Base-by-base conservation (phyloP, 169 alveolate genomes). In the Hammondia hammondi region DNA sequence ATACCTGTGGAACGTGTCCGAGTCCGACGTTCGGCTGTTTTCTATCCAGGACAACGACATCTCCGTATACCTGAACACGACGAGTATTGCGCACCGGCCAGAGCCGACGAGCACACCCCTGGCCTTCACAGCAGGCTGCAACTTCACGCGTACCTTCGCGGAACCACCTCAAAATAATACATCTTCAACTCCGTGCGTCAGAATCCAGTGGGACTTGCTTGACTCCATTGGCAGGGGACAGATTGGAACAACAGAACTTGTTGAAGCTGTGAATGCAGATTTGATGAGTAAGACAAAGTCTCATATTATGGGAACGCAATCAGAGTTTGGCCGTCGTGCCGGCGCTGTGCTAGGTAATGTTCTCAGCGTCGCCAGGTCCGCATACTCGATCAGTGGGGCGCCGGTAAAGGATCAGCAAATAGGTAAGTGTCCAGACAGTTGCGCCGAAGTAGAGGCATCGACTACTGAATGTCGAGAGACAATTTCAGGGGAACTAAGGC, bases 261-360 rank as follows among this genome's bases (percentile, higher is more conserved):
- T 82, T 29, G 29, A n/a, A 82, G 90, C 90, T n/a, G 71, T 82
- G 43, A 82, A 82, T n/a, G 90, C 57, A 3, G 90, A 82, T 82
- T n/a, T 82, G 90, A 39, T 19, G 35, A 82, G 90, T 17, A 7
- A 82, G 43, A 9, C 32, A 4, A 24, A 19, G 7, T 82, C 71
- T 4, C 29, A 82, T 70, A 43, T 82, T n/a, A 10, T 82, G 57
- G 70, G 71, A 9, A 48, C 9, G n/a, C 27, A 39, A 19, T 43
- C 90, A 21, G 35, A 14, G 52, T 82, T 82, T 35, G 90, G 90
- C 3, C 90, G 90, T 1, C 32, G 71, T 17, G 71, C 70, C 72
- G 37, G 90, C 35, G 43, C 90, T 10, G 90, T 82, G 32, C 43
- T 82, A 29, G 70, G 90, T 43, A 29, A 82, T n/a, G 71, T 46